These are phyloP conservation scores for Polytrichum formosum DNA, from an alignment of 225 moss, liverwort and hornwort species.

Conservation along the genomic window DNA sequence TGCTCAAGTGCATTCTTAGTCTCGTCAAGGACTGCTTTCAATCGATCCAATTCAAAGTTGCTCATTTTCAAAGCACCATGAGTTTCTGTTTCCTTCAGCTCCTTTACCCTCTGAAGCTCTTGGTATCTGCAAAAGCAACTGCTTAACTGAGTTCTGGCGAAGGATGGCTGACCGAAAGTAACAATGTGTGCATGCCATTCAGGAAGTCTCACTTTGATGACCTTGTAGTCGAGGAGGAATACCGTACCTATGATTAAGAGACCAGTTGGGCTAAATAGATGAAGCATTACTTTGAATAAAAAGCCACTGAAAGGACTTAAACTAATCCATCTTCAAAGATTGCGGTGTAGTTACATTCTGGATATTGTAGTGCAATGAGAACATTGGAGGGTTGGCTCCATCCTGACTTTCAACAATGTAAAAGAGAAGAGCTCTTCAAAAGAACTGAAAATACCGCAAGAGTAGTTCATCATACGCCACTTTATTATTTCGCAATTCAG, in stretches of 20 bases:
- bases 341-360: no score
- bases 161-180: not conserved
- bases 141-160: not conserved
- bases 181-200: no score
- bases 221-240: no score
- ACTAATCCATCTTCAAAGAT: no score
- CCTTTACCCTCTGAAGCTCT: conserved; percentile 61
- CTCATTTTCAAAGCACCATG: conserved; percentile 45
- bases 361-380: no score
- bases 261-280: no score
- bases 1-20: conserved; percentile 53
- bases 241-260: no score
- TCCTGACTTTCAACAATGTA: no score
- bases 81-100: conserved; percentile 44
- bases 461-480: conserved; percentile 60
- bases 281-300: no score
- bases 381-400: no score
- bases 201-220: no score
- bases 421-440: not conserved
- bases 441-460: conserved; percentile 37
- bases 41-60: conserved; percentile 58
- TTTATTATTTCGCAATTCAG: conserved; percentile 53
- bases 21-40: conserved; percentile 53
- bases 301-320: no score
- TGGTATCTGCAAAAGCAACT: conserved; percentile 40